Base-by-base conservation (phyloP, 2,329 filamentous ascomycete species). In the Epichloe sibirici region DNA sequence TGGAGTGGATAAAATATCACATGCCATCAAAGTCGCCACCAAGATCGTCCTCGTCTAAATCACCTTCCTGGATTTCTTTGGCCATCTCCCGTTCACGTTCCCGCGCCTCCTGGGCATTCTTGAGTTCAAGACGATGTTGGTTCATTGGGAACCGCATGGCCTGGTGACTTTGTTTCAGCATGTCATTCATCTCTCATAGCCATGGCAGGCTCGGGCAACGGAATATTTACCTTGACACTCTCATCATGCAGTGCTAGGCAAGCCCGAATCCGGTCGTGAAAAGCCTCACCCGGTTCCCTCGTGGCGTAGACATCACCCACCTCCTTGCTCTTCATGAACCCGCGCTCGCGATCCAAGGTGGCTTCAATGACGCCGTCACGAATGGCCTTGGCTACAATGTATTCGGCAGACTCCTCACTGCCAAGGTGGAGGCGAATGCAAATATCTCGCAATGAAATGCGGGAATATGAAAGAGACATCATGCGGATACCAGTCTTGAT, bases 91-190 rank as follows among this genome's bases (percentile, higher is more conserved):
- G 81, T 75, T 98, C 93, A 21, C 93, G 81, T 69, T 98, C 93
- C 49, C 93, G 81, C n/a, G 93, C 93, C 71, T 98, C 94, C 70
- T 97, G 91, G 0, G 93, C 93, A 63, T 95, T 97, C 80, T 96
- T 97, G 52, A 98, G 79, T 71, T 98, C 93, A 52, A 97, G 77
- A 17, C 93, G 83, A 71, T 98, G 93, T 71, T 97, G 93, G 74
- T 98, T 96, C 91, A 97, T 97, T 2, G 93, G 93, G 72, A 97
- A 98, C 52, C 93, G 83, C 93, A 98, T 98, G 28, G 93, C 91
- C 88, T 91, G 49, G 28, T 28, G 25, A 21, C 17, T 7, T 21
- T 15, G 17, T 15, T 13, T 62, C 55, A 64, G 63, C 49, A 57
- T 53, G 28, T 25, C 3, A 9, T 4, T 9, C 39, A 40, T 17